Evolutionary conservation across 768 basidiomycete species (phyloP).

Genomic region (Tulasnella sp.): DNA sequence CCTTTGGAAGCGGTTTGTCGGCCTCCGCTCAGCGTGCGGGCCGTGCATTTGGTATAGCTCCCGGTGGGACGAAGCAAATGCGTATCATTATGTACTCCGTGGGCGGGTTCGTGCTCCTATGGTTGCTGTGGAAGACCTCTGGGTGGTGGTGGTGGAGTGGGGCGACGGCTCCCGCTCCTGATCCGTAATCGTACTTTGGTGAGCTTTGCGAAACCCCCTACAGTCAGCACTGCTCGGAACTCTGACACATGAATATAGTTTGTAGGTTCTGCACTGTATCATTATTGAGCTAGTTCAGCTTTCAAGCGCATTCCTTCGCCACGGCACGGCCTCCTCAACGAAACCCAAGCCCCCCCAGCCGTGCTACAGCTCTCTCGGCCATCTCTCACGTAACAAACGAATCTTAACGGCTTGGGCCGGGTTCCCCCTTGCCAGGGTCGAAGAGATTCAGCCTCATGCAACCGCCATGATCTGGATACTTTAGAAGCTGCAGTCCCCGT

Average conservation of each 20-base stretch:
- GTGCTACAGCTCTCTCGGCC: not conserved
- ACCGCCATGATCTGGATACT: not conserved
- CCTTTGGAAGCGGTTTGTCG: conserved; percentile 53
- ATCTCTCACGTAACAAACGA: not conserved
- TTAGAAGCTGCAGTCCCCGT: too few relatives aligned
- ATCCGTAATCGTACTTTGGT: not conserved
- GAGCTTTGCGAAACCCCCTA: not conserved
- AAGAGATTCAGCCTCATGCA: not conserved
- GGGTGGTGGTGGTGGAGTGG: conserved; percentile 17
- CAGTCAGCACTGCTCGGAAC: not conserved
- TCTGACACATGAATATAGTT: not conserved
- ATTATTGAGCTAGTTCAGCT: not conserved
- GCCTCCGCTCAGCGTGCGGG: conserved; percentile 63
- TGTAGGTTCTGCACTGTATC: not conserved
- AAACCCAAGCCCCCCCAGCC: not conserved
- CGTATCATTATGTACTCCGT: conserved; percentile 58
- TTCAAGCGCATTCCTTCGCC: not conserved
- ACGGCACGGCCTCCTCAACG: not conserved
- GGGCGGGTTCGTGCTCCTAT: conserved; percentile 46
- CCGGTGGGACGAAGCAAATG: conserved; percentile 58
- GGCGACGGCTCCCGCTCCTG: not conserved
- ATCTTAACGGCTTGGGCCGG: not conserved
- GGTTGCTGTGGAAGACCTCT: conserved; percentile 46
- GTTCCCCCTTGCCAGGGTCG: not conserved
- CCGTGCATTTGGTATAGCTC: conserved; percentile 61